Base-by-base conservation (phyloP, 176 grass and related monocot genomes). In the Elymus sibiricus region DNA sequence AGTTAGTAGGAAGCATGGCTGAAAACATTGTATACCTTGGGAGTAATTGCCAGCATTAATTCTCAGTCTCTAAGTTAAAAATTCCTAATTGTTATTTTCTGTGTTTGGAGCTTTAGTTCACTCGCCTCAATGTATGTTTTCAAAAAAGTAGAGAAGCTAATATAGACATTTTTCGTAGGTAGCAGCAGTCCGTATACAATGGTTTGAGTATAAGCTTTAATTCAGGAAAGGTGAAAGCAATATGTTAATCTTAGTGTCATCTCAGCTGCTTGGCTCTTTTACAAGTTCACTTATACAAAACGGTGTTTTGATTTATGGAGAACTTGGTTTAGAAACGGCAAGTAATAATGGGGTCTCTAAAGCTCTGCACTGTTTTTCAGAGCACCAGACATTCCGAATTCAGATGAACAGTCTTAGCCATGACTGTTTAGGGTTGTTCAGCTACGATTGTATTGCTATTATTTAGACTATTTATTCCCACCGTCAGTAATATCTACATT, bases 221-320 rank as follows among this genome's bases (percentile, higher is more conserved):
- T 70, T 78, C 49, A 37, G 69, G 9, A 60, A 64, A 74, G 32
- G 76, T 65, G 16, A 7, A n/a, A 65, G 34, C 82, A 35, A 43
- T 58, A 75, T 81, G 69, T 89, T 75, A 85, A 84, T 81, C 80
- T 53, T 53, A 53, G 44, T 44, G 26, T 79, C 35, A 79, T 85
- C 83, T 89, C 88, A 70, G 77, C 83, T 61, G 1, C 61, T 81
- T 80, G 27, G 83, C 69, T 75, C 83, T 85, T 81, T 46, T 46
- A 46, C 44, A 46, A 46, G 44, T 46, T 46, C 44, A 46, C 44
- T 46, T 46, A 46, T 5, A 46, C 44, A 5, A 11, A 46, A 46
- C 0, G 44, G 12, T 46, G 44, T 46, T 46, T 46, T 14, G 44
- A 46, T 46, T 46, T 46, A 46, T 12, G 44, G 44, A 72, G 14